Conservation (phyloP, 1,284 basidiomycete genomes). For the Phylloboletellus chloephorus region DNA sequence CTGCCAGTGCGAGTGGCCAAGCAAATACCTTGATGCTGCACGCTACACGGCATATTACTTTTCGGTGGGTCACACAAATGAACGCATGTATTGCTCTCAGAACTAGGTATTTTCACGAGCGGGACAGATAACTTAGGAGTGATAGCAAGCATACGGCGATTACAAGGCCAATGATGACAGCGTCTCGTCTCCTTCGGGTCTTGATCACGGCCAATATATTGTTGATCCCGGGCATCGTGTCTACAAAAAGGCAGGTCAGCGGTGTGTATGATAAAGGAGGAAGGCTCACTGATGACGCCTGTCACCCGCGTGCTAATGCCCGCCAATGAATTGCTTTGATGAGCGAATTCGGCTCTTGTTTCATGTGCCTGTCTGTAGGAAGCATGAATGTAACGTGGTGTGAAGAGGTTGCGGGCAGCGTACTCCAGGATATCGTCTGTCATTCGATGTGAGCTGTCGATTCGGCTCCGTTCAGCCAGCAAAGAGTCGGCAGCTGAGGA, state of each 20-base stretch:
- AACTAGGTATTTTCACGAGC: constrained; percentile 23
- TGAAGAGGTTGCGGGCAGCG: constrained; percentile 27
- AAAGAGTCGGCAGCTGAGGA: constrained; percentile 83
- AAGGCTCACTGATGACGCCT: constrained; percentile 68
- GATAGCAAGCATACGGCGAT: constrained; percentile 82
- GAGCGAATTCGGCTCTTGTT: constrained; percentile 90
- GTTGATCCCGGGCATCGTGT: constrained; percentile 90
- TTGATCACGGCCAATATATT: constrained; percentile 90
- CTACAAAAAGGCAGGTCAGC: constrained; percentile 35
- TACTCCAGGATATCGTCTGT: constrained; percentile 89
- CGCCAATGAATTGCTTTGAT: constrained; percentile 72
- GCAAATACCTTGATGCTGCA: not conserved
- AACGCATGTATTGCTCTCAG: constrained; percentile 4
- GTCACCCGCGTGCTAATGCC: constrained; percentile 82
- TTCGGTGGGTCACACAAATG: not conserved
- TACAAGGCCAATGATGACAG: constrained; percentile 82
- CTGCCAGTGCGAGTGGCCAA: not conserved
- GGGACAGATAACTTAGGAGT: constrained; percentile 74
- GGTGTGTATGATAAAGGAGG: not conserved
- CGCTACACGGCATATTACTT: not conserved
- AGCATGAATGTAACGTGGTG: constrained; percentile 10
- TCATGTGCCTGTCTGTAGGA: constrained; percentile 88
- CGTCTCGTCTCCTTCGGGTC: constrained; percentile 83
- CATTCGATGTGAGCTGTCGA: constrained; percentile 93
- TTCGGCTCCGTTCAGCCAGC: constrained; percentile 80